Conservation (phyloP, 805 yeast species). For the Candida sonorensis region DNA sequence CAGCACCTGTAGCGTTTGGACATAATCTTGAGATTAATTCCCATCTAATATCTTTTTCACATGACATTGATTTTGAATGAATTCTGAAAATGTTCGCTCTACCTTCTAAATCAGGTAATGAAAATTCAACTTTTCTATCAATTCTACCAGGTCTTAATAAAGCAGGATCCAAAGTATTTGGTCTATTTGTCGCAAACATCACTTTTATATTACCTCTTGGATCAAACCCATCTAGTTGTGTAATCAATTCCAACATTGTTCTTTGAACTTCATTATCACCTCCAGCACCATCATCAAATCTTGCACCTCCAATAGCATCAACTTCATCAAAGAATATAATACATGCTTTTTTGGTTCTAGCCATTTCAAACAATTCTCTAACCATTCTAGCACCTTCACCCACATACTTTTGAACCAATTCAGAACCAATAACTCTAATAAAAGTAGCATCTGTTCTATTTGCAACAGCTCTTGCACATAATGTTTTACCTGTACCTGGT, state of each 20-base stretch:
- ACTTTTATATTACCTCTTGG: conserved; percentile 98
- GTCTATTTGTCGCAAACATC: conserved; percentile 98
- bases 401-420: conserved; percentile 94
- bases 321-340: conserved; percentile 97
- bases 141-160: conserved; percentile 97
- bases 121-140: conserved; percentile 96
- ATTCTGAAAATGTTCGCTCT: conserved; percentile 96
- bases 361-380: conserved; percentile 97
- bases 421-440: conserved; percentile 97
- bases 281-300: conserved; percentile 99
- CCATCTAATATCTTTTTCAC: conserved; percentile 97
- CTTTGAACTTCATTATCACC: conserved; percentile 99
- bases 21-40: conserved; percentile 94
- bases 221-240: conserved; percentile 97
- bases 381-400: conserved; percentile 99
- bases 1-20: conserved; percentile 99
- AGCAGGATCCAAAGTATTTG: conserved; percentile 97
- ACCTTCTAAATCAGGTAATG: conserved; percentile 94
- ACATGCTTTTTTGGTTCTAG: conserved; percentile 96
- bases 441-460: conserved; percentile 99
- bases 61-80: conserved; percentile 96
- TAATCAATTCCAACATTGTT: conserved; percentile 96
- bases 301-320: conserved; percentile 99
- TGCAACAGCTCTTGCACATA: conserved; percentile 98
- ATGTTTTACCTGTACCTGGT: conserved; percentile 97